Conservation (phyloP, 257 asterid genomes). For the Jaltomata sinuosa region DNA sequence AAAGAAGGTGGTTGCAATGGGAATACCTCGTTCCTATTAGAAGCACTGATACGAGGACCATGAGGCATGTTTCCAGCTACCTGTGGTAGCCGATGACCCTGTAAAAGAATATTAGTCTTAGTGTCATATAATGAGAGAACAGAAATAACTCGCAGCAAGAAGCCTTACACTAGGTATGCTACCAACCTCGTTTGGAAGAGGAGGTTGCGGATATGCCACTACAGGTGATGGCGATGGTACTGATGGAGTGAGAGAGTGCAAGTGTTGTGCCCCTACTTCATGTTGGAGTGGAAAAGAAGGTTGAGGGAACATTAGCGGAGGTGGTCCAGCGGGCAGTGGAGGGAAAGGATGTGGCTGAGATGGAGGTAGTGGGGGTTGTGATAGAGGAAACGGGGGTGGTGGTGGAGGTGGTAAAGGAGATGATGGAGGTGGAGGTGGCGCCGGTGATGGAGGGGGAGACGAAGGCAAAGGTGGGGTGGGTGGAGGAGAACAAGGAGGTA, state of each 20-base stretch:
- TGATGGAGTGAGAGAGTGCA: conserved; percentile 31
- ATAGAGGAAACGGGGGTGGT: conserved; percentile 16
- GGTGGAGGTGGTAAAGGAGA: conserved; percentile 29
- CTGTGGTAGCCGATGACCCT: conserved; percentile 54
- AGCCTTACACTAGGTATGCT: conserved; percentile 45
- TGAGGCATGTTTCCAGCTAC: conserved; percentile 29
- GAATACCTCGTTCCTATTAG: conserved; percentile 41
- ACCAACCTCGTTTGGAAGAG: conserved; percentile 36
- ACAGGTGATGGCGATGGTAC: conserved; percentile 31
- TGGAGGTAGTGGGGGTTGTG: conserved; percentile 35
- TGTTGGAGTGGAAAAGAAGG: conserved; percentile 54
- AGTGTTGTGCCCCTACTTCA: conserved; percentile 35
- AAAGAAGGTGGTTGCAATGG: conserved; percentile 51
- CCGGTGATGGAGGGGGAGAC: conserved; percentile 55
- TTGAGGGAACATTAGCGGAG: conserved; percentile 40
- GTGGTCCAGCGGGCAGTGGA: conserved; percentile 41
- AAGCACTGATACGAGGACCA: conserved; percentile 35
- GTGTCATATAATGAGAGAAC: neutral
- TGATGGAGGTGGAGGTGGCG: conserved; percentile 31
- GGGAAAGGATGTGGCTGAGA: conserved; percentile 37
- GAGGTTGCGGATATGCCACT: conserved; percentile 37
- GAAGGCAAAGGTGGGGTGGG: conserved; percentile 78
- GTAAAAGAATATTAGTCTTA: conserved; percentile 14
- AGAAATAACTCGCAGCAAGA: conserved; percentile 4
- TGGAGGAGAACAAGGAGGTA: conserved; percentile 82